Percentiles rank a stretch among this genome's conserved stretches.
Conservation (phyloP, 140 eudicot species). For the Stevia rebaudiana region DNA sequence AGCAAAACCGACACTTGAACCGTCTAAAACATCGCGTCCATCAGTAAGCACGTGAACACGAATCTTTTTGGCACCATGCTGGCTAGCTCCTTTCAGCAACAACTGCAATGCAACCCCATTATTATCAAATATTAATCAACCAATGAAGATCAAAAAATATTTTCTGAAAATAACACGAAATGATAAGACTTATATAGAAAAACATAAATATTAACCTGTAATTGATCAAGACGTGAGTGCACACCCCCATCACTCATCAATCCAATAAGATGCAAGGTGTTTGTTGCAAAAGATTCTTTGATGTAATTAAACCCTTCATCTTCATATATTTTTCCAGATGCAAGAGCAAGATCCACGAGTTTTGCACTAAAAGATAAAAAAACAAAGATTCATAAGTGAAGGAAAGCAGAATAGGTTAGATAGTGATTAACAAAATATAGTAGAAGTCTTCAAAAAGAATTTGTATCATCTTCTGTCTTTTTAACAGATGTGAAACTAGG, state of each 20-base stretch:
- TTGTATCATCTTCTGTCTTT: not conserved
- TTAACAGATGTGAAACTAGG: not conserved
- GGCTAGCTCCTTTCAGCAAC: slow-evolving; percentile 15
- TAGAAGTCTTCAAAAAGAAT: too few species aligned
- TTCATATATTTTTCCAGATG: slow-evolving; percentile 73
- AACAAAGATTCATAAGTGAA: slow-evolving; percentile 11
- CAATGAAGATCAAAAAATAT: slow-evolving; percentile 4
- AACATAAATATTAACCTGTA: slow-evolving; percentile 75
- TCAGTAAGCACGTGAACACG: slow-evolving; percentile 13
- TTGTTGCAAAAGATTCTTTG: slow-evolving; percentile 58
- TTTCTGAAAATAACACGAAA: not conserved
- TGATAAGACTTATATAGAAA: too few species aligned
- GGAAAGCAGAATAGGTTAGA: not conserved
- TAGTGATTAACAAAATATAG: not conserved
- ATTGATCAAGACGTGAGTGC: slow-evolving; percentile 86
- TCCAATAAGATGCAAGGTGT: slow-evolving; percentile 89
- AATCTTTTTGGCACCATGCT: slow-evolving; percentile 11
- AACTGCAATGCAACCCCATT: slow-evolving; percentile 2
- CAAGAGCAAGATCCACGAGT: slow-evolving; percentile 88
- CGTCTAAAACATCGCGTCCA: slow-evolving; percentile 15
- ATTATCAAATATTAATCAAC: not conserved
- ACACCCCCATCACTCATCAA: slow-evolving; percentile 95
- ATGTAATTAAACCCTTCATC: slow-evolving; percentile 89
- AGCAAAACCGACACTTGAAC: slow-evolving; percentile 15
- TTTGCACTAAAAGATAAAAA: slow-evolving; percentile 50